Percentiles rank a stretch among this genome's conserved stretches.
Conservation (phyloP, 2,329 filamentous ascomycete genomes). For the Knufia fluminis region DNA sequence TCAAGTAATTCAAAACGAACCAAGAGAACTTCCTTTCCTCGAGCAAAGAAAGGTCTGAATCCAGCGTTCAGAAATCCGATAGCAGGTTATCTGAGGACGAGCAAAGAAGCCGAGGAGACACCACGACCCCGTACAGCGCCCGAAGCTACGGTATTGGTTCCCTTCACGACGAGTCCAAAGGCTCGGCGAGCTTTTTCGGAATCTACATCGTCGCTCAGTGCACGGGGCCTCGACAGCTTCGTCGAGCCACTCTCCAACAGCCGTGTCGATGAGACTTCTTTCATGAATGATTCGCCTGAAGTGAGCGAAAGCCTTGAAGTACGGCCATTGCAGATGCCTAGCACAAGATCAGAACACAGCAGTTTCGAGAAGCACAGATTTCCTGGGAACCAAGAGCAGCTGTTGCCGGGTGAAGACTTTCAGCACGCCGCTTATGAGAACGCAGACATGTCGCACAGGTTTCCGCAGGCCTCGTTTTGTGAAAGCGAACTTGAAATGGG, state of each 20-base stretch:
- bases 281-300: not conserved
- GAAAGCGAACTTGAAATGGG: not conserved
- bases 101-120: not conserved
- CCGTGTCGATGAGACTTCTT: slow-evolving; percentile 4
- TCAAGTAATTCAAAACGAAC: not conserved
- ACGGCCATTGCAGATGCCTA: not conserved
- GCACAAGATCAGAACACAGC: not conserved
- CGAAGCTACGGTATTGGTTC: slow-evolving; percentile 1
- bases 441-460: not conserved
- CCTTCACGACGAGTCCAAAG: slow-evolving; percentile 5
- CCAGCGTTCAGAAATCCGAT: slow-evolving; percentile 3
- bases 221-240: not conserved
- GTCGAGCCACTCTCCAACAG: not conserved
- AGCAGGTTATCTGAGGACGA: not conserved
- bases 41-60: slow-evolving; percentile 1
- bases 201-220: not conserved
- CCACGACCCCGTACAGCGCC: slow-evolving; percentile 5
- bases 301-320: not conserved
- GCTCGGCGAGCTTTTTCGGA: not conserved
- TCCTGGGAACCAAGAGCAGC: not conserved
- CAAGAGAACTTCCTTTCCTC: not conserved
- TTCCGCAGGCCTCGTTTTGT: not conserved
- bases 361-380: not conserved
- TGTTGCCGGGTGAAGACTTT: not conserved
- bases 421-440: not conserved